phyloP scores from a whole-genome alignment of 164 flowering plant genomes.

The Aristolochia fimbriata region DNA sequence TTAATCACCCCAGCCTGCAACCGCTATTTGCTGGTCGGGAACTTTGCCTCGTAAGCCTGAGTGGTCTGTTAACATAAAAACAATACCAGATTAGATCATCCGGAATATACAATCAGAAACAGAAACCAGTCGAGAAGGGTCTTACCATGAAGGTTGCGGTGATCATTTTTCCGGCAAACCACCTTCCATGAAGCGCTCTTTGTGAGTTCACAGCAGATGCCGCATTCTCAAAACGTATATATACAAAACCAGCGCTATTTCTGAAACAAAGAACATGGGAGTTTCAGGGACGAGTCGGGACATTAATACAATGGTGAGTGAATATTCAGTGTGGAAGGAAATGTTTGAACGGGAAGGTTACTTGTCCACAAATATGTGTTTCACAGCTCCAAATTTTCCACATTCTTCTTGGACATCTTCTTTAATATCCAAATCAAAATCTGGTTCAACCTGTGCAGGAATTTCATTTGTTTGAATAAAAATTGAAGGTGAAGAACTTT shows the following conservation, averaged over 20 bases:
- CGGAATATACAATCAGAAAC: not conserved
- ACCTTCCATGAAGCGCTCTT: conserved; percentile 78
- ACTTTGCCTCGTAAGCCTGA: conserved; percentile 51
- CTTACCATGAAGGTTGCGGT: conserved; percentile 77
- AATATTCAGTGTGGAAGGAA: not conserved
- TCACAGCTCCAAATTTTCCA: conserved; percentile 55
- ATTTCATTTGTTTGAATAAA: not conserved
- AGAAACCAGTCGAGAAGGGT: not conserved
- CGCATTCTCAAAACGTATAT: conserved; percentile 54
- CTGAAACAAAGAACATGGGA: conserved; percentile 22
- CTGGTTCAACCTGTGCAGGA: conserved; percentile 67
- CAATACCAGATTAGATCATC: not conserved
- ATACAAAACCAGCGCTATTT: conserved; percentile 75
- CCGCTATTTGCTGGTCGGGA: conserved; percentile 45
- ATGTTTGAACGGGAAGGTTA: conserved; percentile 21
- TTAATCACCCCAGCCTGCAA: too few relatives aligned
- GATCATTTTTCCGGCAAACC: conserved; percentile 98
- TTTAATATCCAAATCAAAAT: conserved; percentile 84
- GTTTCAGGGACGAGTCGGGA: not conserved
- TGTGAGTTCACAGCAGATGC: conserved; percentile 55
- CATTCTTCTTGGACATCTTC: conserved; percentile 83
- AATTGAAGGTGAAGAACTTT: not conserved
- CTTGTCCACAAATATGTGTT: conserved; percentile 81
- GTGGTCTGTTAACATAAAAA: conserved; percentile 36
- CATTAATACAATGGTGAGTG: not conserved